Conservation (phyloP, 2,329 filamentous ascomycete genomes). For the Chaetomiaceae sp. region DNA sequence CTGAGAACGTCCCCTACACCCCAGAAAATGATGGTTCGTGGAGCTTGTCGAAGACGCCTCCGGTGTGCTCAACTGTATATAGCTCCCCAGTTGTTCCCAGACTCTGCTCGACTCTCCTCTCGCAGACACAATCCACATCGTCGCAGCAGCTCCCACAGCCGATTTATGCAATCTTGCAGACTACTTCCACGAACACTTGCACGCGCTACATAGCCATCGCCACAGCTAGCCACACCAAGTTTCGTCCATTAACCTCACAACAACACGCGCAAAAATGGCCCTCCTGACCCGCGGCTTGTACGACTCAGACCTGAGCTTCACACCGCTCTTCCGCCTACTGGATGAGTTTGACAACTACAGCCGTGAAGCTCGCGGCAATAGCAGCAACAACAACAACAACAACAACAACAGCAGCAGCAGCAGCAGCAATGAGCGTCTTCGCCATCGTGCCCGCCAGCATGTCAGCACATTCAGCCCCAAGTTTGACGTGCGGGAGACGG, state of each 20-base stretch:
- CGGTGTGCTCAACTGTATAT: background rate
- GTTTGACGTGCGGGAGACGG: slow-evolving; percentile 73
- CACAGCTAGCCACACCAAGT: slow-evolving; percentile 16
- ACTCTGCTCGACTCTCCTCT: background rate
- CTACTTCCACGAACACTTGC: background rate
- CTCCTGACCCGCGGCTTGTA: slow-evolving; percentile 55
- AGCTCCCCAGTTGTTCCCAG: background rate
- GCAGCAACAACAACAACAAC: slow-evolving; percentile 33
- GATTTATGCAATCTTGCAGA: background rate
- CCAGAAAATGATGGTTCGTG: background rate
- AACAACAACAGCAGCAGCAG: slow-evolving; percentile 21
- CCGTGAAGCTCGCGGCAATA: slow-evolving; percentile 49
- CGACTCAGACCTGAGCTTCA: slow-evolving; percentile 46
- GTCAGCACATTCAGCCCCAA: slow-evolving; percentile 61
- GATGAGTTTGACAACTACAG: slow-evolving; percentile 59
- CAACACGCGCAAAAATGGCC: slow-evolving; percentile 52
- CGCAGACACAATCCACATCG: background rate
- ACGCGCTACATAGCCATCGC: background rate
- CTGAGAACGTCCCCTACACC: background rate
- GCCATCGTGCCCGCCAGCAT: slow-evolving; percentile 25
- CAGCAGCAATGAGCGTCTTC: slow-evolving; percentile 13
- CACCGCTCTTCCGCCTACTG: slow-evolving; percentile 59
- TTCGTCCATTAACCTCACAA: slow-evolving; percentile 28
- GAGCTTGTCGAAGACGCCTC: slow-evolving; percentile 10
- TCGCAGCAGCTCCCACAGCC: background rate